Evolutionary conservation across 495 filamentous ascomycete species (phyloP).

Genomic region (Penicilliopsis zonata): DNA sequence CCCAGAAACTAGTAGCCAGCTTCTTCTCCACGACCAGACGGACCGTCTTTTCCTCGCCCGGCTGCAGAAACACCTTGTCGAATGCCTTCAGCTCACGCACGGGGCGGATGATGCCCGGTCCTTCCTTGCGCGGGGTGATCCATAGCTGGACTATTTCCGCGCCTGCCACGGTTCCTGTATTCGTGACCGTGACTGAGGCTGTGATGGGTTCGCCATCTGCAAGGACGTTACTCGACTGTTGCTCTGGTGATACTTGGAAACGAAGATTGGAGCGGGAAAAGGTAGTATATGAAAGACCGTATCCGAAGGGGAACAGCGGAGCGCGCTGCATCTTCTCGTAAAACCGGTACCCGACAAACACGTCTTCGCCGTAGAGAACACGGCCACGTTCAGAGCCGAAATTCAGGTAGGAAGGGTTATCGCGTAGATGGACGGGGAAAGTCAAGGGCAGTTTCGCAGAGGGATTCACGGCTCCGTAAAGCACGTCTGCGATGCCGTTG

Average conservation of each 20-base stretch:
- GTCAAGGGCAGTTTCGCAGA: constrained; percentile 45
- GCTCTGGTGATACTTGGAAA: constrained; percentile 25
- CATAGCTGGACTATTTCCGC: constrained; percentile 77
- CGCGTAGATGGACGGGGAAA: constrained; percentile 54
- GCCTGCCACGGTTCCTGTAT: constrained; percentile 51
- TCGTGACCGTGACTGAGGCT: constrained; percentile 52
- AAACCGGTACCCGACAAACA: constrained; percentile 76
- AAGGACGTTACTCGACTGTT: constrained; percentile 11
- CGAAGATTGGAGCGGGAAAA: constrained; percentile 57
- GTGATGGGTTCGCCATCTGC: constrained; percentile 42
- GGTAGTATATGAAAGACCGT: constrained; percentile 72
- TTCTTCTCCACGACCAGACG: constrained; percentile 57
- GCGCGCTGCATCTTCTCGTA: constrained; percentile 59
- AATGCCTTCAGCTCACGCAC: constrained; percentile 73
- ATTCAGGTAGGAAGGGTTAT: constrained; percentile 68
- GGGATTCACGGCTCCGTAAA: constrained; percentile 44
- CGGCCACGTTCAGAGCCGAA: constrained; percentile 67
- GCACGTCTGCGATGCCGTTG: constrained; percentile 47
- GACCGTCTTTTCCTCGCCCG: constrained; percentile 59
- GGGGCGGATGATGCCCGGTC: constrained; percentile 46
- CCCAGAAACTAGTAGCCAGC: constrained; percentile 68
- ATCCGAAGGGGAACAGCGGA: constrained; percentile 69
- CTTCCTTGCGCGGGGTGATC: constrained; percentile 38
- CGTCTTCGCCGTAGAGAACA: constrained; percentile 66
- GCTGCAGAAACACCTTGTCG: constrained; percentile 58